Base-by-base conservation (phyloP, 805 yeast genomes). In the Barnettozyma siamensis region DNA sequence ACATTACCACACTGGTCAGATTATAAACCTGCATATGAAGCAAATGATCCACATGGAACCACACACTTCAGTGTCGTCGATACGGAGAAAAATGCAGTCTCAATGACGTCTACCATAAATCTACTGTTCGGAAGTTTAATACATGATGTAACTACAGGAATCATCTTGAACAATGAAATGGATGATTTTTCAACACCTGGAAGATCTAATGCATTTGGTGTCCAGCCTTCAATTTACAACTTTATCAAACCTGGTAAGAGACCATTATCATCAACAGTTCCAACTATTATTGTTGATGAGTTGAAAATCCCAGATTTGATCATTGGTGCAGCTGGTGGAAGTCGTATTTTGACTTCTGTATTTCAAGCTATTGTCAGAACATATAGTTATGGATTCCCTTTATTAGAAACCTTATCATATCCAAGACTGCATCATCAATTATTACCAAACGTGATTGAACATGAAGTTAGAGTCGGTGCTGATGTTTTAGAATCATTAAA, bases 321-420 rank as follows among this genome's bases (percentile, higher is more conserved):
- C 5, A 72, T 91, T 44, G 98, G 97, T 0, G 93, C 96, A 1
- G 94, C 97, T 2, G 99, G 99, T 9, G 98, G 98, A 0, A 82
- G 93, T 7, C 68, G 93, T 41, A 91, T 91, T 38, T 70, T 84
- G 12, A 86, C 96, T 0, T 76, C 94, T 1, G 78, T 91, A 4
- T 73, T 91, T 42, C 93, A 88, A 58, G 88, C 91, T 0, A 72
- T 91, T 15, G 70, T 85, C 2, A 65, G 96, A 40, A 64, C 68
- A 3, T 78, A 80, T 47, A 77, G 76, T 57, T 75, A 78, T 54
- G 62, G 72, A 2, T 57, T 77, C 64, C 70, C 80, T 1, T 57
- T 88, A 4, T 64, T 87, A 18, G 81, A 85, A 41, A 71, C 88
- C 0, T 72, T 89, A 18, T 76, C 95, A 1, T 81, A 65, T 53